Base-by-base conservation (phyloP, 2,329 filamentous ascomycete genomes). In the Stylonectria norvegica region DNA sequence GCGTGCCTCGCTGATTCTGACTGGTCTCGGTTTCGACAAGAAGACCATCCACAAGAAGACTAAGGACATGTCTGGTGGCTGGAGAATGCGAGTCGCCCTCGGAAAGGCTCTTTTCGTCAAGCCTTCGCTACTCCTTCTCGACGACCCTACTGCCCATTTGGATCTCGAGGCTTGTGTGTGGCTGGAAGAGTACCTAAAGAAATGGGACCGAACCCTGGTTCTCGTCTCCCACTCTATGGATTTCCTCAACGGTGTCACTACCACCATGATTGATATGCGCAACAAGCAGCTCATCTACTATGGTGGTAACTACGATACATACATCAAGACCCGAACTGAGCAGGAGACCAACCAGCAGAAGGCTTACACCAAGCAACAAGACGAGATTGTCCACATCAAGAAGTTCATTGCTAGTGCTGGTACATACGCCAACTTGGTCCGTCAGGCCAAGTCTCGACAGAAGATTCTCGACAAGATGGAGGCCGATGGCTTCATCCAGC, bases 391-490 rank as follows among this genome's bases (percentile, higher is more conserved):
- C 56, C 94, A 98, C 77, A 98, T 98, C 79, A 97, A 98, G 79
- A 96, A 97, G 74, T 98, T 98, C 78, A 98, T 98, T 67, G 93
- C 94, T 62, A 96, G 91, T 48, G 93, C 93, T 42, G 93, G 94
- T 90, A 98, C 93, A 47, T 98, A 98, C 64, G 93, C 94, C 80
- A 98, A 98, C 76, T 79, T 98, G 76, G 93, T 98, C 64, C 81
- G 88, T 68, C 93, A 98, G 73, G 94, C 94, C 70, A 98, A 98
- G 79, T 97, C 93, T 30, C 84, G 93, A 52, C 93, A 98, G 72
- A 98, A 98, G 88, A 97, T 97, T 69, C 79, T 97, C 55, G 93
- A 98, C 80, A 98, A 98, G 84, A 98, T 98, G 93, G 91, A 97
- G 78, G 93, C 94, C 57, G 93, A 98, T 61, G 93, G 93, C 55